A percentile compares a stretch with the other conserved stretches of the same genome.
These are phyloP conservation scores for Atalantia buxifolia DNA, from an alignment of 345 rosid species.

Conservation along the genomic window DNA sequence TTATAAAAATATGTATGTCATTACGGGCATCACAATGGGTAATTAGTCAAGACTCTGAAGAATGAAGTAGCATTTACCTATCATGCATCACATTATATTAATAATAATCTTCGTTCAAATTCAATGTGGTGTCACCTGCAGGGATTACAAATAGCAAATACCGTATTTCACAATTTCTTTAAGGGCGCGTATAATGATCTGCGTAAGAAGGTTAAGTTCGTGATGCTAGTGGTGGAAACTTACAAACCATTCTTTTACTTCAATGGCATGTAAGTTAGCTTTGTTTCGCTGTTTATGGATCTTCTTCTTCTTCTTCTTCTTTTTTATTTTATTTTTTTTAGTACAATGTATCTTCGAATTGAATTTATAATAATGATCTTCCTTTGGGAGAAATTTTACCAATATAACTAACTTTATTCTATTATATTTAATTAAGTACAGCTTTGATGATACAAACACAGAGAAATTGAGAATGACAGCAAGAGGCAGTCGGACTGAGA, in stretches of 20 bases:
- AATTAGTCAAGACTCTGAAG: no score
- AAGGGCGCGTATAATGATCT: constrained; percentile 39
- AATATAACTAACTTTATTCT: neutral
- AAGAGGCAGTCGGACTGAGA: constrained; percentile 27
- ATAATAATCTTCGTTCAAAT: neutral
- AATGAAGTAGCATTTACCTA: no score
- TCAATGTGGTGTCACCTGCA: neutral
- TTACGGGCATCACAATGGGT: no score
- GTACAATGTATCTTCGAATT: no score
- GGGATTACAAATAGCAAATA: constrained; percentile 49
- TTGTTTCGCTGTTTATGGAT: no score
- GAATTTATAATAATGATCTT: no score
- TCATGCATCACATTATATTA: no score
- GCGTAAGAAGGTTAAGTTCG: constrained; percentile 45
- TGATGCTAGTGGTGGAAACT: constrained; percentile 59
- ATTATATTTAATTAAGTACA: neutral
- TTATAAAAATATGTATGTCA: no score
- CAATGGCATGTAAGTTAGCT: constrained; percentile 65
- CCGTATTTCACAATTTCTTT: constrained; percentile 39
- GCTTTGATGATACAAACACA: constrained; percentile 63
- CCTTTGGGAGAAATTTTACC: neutral
- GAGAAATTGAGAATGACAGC: constrained; percentile 37
- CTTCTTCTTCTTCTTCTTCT: no score
- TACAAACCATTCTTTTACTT: constrained; percentile 79
- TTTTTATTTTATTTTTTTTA: constrained; percentile 21